A percentile compares a stretch with the other conserved stretches of the same genome.
Conservation (phyloP, 73 alveolate genomes). For the Tetrahymena borealis region DNA sequence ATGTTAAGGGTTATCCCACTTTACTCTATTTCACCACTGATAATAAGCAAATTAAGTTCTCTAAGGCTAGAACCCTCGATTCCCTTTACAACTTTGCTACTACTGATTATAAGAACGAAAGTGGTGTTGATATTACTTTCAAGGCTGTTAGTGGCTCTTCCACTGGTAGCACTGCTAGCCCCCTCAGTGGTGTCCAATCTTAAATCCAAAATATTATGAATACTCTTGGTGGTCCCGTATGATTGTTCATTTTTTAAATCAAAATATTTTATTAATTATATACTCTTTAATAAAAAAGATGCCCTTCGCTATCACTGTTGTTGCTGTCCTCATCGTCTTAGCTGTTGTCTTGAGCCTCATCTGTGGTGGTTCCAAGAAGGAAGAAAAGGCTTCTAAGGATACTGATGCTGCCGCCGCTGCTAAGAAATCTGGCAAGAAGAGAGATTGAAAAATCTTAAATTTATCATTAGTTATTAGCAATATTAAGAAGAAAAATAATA, state of each 20-base stretch:
- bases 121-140: neutral
- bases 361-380: neutral
- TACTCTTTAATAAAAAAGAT: neutral
- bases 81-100: neutral
- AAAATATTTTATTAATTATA: neutral
- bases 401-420: neutral
- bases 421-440: neutral
- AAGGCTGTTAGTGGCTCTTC: no score
- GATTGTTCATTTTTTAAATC: neutral
- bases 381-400: neutral
- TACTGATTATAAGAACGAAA: neutral
- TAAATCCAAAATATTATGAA: neutral
- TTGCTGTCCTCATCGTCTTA: neutral
- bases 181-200: neutral
- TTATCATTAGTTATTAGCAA: neutral
- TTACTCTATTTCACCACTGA: neutral
- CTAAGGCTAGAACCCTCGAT: conserved; percentile 15
- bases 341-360: neutral
- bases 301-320: neutral
- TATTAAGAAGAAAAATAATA: no score
- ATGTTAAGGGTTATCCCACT: conserved; percentile 17
- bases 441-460: neutral
- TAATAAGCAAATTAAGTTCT: conserved; percentile 3
- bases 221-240: neutral
- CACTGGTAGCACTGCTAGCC: neutral